Percentiles rank a stretch among this genome's conserved stretches.
phyloP scores from a whole-genome alignment of 495 filamentous ascomycete species.

The Aspergillus incahuasiensis region DNA sequence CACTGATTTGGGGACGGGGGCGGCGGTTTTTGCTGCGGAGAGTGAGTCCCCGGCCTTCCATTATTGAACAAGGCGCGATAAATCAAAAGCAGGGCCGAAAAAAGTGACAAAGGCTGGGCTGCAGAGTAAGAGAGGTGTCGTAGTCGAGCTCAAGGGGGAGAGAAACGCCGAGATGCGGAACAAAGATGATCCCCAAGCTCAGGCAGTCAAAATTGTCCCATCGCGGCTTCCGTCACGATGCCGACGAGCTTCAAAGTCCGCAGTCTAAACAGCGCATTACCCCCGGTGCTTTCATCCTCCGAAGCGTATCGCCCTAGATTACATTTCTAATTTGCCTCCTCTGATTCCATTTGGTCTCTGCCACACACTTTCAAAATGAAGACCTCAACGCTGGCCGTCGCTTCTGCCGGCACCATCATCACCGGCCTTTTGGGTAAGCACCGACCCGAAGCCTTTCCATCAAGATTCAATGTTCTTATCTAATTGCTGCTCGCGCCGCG shows the following conservation, averaged over 20 bases:
- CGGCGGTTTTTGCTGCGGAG: constrained; percentile 83
- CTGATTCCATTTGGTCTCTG: constrained; percentile 9
- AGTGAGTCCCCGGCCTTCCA: constrained; percentile 70
- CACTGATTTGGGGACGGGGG: constrained; percentile 68
- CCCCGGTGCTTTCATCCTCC: background rate
- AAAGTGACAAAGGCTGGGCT: background rate
- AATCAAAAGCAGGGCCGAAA: constrained; percentile 3
- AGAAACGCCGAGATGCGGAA: constrained; percentile 38
- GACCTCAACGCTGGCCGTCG: constrained; percentile 68
- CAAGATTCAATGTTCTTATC: constrained; percentile 2
- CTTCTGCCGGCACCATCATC: constrained; percentile 65
- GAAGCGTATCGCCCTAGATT: background rate
- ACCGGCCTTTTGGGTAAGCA: constrained; percentile 71
- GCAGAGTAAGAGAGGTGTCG: background rate
- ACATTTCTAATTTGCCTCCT: background rate
- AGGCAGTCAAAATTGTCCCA: constrained; percentile 35
- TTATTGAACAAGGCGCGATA: constrained; percentile 13
- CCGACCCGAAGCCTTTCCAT: background rate
- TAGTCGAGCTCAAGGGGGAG: constrained; percentile 23
- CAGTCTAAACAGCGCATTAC: background rate
- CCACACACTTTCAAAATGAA: constrained; percentile 42
- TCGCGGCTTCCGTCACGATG: constrained; percentile 17
- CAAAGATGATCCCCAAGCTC: constrained; percentile 34
- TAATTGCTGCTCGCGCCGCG: constrained; percentile 5
- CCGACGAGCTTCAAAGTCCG: constrained; percentile 7